Base-by-base conservation (phyloP, 2,329 filamentous ascomycete genomes). In the Didymella pinodella region DNA sequence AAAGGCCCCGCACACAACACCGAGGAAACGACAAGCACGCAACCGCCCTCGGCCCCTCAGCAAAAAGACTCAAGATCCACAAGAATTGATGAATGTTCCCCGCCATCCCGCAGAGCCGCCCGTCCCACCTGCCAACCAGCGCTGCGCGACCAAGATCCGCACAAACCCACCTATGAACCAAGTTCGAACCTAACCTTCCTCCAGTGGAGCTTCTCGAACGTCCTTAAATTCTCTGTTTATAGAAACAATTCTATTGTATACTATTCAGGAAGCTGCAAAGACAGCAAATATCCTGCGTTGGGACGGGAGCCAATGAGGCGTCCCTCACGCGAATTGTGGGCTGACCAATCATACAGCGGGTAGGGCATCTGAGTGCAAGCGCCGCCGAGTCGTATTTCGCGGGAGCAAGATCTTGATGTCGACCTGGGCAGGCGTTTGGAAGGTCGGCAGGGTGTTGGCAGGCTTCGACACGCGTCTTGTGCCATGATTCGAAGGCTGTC, bases 71-170 rank as follows among this genome's bases (percentile, higher is more conserved):
- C 47, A 28, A 49, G 38, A 20, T 36, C 46, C 25, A 36, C 29
- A 25, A 22, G 38, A 43, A 45, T 34, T 22, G 41, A 44, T 38
- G 49, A 36, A 41, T 29, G 45, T 28, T 7, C 34, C 49, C 55
- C 63, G 48, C 59, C 57, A 40, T 60, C 63, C 67, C 69, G 69
- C 69, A 72, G 68, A 72, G 69, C 69, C 69, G 68, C 69, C 66
- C 67, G 67, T 67, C 59, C 59, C 52, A 64, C 66, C 50, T 32
- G 22, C 55, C 49, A 58, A 58, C 49, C 49, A 53, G 44, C 38
- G 34, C 22, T 31, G 56, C 50, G 34, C 46, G 25, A 51, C 50
- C 46, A 46, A 54, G 18, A 47, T 31, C 3, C 4, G 40, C 43
- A 36, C 25, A 16, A 16, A n/a, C 5, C 32, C 32, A 36, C 16